These are phyloP conservation scores for Trichomonas gallinae DNA, from an alignment of 208 protist genomes.

Conservation along the genomic window DNA sequence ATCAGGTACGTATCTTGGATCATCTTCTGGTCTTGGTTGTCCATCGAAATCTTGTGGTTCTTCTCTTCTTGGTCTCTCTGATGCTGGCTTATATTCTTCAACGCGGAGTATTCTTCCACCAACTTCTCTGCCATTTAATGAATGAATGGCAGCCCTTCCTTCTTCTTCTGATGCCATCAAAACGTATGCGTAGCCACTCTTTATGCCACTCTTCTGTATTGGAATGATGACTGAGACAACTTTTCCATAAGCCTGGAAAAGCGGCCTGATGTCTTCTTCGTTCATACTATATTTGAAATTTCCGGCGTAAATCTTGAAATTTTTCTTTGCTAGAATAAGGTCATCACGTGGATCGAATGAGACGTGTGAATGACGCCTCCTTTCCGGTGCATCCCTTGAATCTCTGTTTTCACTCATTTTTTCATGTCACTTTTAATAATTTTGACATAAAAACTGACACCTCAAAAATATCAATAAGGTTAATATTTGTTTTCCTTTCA, in stretches of 20 bases:
- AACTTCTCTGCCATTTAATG: neutral
- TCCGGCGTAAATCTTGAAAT: neutral
- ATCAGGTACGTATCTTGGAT: neutral
- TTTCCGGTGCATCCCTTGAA: too few relatives aligned
- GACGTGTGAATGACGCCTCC: too few relatives aligned
- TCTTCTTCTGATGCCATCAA: neutral
- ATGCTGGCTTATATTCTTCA: neutral
- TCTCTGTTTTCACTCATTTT: too few relatives aligned
- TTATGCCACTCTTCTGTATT: neutral
- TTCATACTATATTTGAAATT: neutral
- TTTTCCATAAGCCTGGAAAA: neutral
- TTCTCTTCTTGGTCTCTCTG: neutral
- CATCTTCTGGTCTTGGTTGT: neutral
- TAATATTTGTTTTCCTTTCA: too few relatives aligned
- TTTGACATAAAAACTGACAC: too few relatives aligned
- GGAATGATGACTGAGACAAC: neutral
- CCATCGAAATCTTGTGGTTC: neutral
- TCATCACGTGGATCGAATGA: neutral
- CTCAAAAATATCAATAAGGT: too few relatives aligned
- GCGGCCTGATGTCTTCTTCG: neutral
- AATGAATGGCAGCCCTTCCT: neutral
- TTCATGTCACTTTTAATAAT: too few relatives aligned
- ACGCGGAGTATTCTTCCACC: neutral
- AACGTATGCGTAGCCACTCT: neutral
- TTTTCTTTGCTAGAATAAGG: neutral